Conservation (phyloP, 805 yeast genomes). For the Zygosaccharomyces lentus region DNA sequence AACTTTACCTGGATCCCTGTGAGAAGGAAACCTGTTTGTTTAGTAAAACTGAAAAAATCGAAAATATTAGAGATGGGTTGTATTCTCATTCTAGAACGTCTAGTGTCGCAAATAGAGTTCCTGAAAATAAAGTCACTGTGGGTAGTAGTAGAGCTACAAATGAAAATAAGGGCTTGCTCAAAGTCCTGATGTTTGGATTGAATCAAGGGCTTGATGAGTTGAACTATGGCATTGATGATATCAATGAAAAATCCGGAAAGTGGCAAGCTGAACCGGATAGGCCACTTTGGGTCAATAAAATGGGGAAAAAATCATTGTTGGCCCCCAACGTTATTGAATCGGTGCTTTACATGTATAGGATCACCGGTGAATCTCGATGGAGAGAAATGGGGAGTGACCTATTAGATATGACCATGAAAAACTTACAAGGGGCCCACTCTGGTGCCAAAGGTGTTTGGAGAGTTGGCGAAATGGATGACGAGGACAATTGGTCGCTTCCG, state of each 20-base stretch:
- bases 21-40: slow-evolving; percentile 16
- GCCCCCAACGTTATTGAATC: slow-evolving; percentile 63
- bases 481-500: slow-evolving; percentile 36
- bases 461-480: slow-evolving; percentile 33
- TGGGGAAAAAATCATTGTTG: slow-evolving; percentile 41
- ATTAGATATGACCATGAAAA: slow-evolving; percentile 38
- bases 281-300: slow-evolving; percentile 34
- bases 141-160: neutral
- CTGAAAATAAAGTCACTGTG: slow-evolving; percentile 9
- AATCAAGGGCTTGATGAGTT: slow-evolving; percentile 7
- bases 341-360: slow-evolving; percentile 52
- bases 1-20: slow-evolving; percentile 20
- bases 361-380: slow-evolving; percentile 57
- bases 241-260: slow-evolving; percentile 7
- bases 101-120: neutral
- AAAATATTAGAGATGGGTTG: slow-evolving; percentile 21
- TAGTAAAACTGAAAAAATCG: slow-evolving; percentile 18
- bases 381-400: slow-evolving; percentile 50
- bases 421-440: slow-evolving; percentile 30
- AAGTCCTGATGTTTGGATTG: slow-evolving; percentile 9
- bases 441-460: slow-evolving; percentile 40
- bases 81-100: slow-evolving; percentile 12
- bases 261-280: slow-evolving; percentile 32
- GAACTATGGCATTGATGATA: slow-evolving; percentile 8
- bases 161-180: slow-evolving; percentile 1